Evolutionary conservation across 192 early-diverging fungal species (phyloP), one percentile per base, ranked within the genome.

Genomic region (Coemansia sp.): DNA sequence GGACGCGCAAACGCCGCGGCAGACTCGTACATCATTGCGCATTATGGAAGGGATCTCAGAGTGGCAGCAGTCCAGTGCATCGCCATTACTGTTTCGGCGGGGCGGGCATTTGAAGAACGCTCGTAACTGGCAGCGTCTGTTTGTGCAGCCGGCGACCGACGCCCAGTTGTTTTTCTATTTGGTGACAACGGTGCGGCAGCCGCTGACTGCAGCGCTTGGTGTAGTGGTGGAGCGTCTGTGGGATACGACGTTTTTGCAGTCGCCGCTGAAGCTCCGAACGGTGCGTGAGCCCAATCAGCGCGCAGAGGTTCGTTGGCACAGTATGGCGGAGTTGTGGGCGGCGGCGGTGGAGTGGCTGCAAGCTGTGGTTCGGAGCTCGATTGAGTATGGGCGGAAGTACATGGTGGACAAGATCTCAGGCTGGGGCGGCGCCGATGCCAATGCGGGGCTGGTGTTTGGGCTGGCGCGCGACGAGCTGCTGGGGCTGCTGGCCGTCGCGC

Each of bases 81-180:
- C 14, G 24, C 52, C 26, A 12, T 43, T 79, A 37, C 57, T 73
- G 13, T 67, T 79, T 32, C 43, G 51, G 48, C 20, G 59, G n/a
- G 64, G 64, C 8, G 24, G 54, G 50, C 70, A 73, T 16, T 54
- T 79, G 43, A 64, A 64, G 45, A 58, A 55, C 20, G 0, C 61
- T 2, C 49, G 39, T 18, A 54, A 45, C 5, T 56, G 18, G 27
- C 39, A 64, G 43, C 56, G 61, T 0, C 32, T 79, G 38, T 63
- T 73, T 61, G 61, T 66, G 1, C 23, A 45, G 12, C 41, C 32
- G n/a, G 43, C 32, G 41, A 50, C 20, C 48, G 67, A 79, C 37
- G 54, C 64, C 0, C 54, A 63, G 51, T 54, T 79, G 18, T 73
- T 70, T 43, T 79, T 64, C 54, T 79, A 60, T 20, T 23, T 79